Conservation (phyloP, 345 rosid species). For the Atalantia buxifolia region DNA sequence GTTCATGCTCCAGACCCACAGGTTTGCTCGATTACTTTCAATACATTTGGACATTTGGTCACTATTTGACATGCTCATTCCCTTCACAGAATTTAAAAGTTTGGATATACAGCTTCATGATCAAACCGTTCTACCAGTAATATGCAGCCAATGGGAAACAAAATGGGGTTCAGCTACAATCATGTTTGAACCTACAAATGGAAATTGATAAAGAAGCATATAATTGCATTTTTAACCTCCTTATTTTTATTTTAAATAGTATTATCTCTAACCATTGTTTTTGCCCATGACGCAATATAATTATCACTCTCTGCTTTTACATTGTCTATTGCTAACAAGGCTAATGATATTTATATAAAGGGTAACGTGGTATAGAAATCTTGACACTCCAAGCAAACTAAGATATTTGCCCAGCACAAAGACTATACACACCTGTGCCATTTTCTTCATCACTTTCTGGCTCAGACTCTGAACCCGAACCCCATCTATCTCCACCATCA, state of each 20-base stretch:
- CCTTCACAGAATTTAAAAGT: not conserved
- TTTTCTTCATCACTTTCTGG: conserved; percentile 41
- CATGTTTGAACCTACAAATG: not conserved
- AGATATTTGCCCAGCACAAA: not conserved
- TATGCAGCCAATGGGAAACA: no score
- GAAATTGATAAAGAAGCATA: not conserved
- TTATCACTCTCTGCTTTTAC: not conserved
- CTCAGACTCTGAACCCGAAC: conserved; percentile 53
- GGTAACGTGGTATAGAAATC: not conserved
- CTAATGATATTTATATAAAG: not conserved
- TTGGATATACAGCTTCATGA: not conserved
- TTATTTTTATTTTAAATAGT: not conserved
- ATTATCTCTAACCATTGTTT: not conserved
- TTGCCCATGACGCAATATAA: not conserved
- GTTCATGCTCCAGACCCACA: not conserved
- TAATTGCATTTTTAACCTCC: not conserved
- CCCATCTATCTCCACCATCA: conserved; percentile 62
- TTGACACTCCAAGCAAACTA: not conserved
- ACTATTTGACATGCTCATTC: not conserved
- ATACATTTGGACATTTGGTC: not conserved
- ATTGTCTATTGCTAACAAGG: not conserved
- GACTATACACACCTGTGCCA: conserved; percentile 37
- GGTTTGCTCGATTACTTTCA: not conserved
- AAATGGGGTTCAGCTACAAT: not conserved
- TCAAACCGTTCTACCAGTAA: not conserved